These are phyloP conservation scores for Orbilia oligospora DNA, from an alignment of 2,329 filamentous ascomycete genomes.

Conservation along the genomic window DNA sequence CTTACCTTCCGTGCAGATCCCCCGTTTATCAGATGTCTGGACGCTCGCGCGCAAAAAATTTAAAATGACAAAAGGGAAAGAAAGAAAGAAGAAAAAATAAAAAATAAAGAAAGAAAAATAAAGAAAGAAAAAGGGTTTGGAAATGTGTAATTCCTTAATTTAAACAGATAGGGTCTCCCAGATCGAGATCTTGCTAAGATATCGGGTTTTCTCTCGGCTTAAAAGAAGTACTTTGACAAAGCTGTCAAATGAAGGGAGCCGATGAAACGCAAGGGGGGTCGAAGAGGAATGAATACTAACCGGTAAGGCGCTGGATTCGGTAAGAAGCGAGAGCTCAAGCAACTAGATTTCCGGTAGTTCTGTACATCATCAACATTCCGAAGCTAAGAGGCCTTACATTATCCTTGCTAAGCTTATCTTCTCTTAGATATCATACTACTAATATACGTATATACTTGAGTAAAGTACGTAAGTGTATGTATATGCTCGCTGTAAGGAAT, in stretches of 20 bases:
- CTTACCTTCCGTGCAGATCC: not conserved
- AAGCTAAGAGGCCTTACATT: constrained; percentile 9
- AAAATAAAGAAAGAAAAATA: no score
- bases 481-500: not conserved
- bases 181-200: constrained; percentile 13
- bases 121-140: not conserved
- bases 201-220: constrained; percentile 5
- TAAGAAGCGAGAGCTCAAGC: constrained; percentile 22
- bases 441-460: no score
- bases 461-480: no score
- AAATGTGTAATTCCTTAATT: constrained; percentile 3
- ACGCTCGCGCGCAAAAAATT: not conserved
- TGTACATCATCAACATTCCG: constrained; percentile 28
- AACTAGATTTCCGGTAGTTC: not conserved
- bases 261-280: constrained; percentile 10
- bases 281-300: constrained; percentile 9
- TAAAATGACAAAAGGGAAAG: no score
- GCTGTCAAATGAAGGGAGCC: constrained; percentile 9
- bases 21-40: not conserved
- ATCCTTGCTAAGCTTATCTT: constrained; percentile 30
- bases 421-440: not conserved
- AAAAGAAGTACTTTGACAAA: not conserved
- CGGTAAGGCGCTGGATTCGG: constrained; percentile 7
- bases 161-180: not conserved
- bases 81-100: no score